These are phyloP conservation scores for Lachnellula cervina DNA, from an alignment of 2,329 filamentous ascomycete species.

Conservation along the genomic window DNA sequence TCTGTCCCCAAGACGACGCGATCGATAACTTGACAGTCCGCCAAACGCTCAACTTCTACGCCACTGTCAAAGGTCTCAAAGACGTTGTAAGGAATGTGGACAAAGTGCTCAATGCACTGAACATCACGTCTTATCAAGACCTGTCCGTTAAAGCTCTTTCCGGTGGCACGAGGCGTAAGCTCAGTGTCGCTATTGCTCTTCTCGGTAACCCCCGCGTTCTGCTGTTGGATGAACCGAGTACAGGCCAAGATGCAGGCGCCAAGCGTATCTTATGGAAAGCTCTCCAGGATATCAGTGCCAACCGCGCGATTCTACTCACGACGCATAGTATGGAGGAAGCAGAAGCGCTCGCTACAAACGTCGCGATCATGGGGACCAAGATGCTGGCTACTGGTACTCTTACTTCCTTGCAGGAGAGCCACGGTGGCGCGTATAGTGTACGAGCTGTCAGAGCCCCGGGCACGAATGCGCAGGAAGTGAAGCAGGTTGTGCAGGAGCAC, in stretches of 20 bases:
- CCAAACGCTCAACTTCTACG: constrained; percentile 32
- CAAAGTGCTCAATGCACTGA: constrained; percentile 28
- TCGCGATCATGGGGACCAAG: constrained; percentile 32
- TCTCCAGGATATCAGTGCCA: constrained; percentile 24
- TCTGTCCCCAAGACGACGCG: constrained; percentile 34
- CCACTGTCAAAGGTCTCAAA: constrained; percentile 30
- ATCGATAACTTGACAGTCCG: constrained; percentile 32
- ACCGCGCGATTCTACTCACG: constrained; percentile 33
- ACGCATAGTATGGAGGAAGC: constrained; percentile 37
- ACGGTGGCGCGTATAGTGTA: constrained; percentile 20
- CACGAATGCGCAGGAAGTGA: constrained; percentile 6
- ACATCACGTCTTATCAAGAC: constrained; percentile 26
- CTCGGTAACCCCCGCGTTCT: constrained; percentile 31
- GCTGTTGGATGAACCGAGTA: constrained; percentile 32
- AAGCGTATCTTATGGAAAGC: constrained; percentile 35
- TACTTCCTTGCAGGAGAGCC: constrained; percentile 13
- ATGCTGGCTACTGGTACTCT: constrained; percentile 31
- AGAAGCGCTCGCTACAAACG: constrained; percentile 32
- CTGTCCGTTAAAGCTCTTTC: constrained; percentile 26
- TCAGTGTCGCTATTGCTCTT: constrained; percentile 32
- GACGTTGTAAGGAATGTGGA: constrained; percentile 27
- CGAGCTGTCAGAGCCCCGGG: constrained; percentile 13
- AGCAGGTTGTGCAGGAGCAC: constrained; percentile 10
- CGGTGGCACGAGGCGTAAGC: constrained; percentile 31
- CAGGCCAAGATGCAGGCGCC: constrained; percentile 32